A percentile compares a stretch with the other conserved stretches of the same genome.
Evolutionary conservation across 495 filamentous ascomycete genomes (phyloP).

Genomic region (Tuber calosporum): DNA sequence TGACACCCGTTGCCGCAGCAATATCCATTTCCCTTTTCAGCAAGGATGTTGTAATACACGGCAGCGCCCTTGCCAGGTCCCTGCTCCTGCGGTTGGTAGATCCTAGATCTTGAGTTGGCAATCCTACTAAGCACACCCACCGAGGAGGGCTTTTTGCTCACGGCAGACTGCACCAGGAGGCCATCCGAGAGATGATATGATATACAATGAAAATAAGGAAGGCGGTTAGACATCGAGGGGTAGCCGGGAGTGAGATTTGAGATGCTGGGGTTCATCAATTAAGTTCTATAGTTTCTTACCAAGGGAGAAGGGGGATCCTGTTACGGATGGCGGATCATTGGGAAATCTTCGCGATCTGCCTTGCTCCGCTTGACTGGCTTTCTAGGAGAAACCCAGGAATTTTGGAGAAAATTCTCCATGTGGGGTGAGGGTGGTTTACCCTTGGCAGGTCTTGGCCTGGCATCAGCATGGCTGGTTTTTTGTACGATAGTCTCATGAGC

Average conservation of each 20-base stretch:
- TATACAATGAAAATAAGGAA: neutral
- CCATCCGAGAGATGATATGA: neutral
- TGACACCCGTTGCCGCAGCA: neutral
- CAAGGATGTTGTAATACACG: slow-evolving; percentile 4
- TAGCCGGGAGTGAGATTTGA: neutral
- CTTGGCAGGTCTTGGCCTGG: neutral
- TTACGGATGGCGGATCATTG: neutral
- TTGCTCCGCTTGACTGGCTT: neutral
- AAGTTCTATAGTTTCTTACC: neutral
- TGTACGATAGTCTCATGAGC: neutral
- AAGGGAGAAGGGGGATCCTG: neutral
- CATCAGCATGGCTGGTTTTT: neutral
- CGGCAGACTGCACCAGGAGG: neutral
- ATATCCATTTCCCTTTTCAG: slow-evolving; percentile 11
- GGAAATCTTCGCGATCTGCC: neutral
- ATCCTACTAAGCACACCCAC: neutral
- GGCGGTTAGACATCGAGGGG: neutral
- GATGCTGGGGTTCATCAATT: neutral
- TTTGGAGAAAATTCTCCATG: neutral
- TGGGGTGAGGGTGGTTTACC: neutral
- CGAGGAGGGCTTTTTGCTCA: neutral
- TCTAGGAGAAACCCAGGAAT: neutral
- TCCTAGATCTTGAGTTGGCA: slow-evolving; percentile 13
- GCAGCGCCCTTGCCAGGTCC: slow-evolving; percentile 4
- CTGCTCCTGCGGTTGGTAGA: slow-evolving; percentile 2